Conservation (phyloP, 192 early-diverging fungal genomes). For the Diversispora epigaea region DNA sequence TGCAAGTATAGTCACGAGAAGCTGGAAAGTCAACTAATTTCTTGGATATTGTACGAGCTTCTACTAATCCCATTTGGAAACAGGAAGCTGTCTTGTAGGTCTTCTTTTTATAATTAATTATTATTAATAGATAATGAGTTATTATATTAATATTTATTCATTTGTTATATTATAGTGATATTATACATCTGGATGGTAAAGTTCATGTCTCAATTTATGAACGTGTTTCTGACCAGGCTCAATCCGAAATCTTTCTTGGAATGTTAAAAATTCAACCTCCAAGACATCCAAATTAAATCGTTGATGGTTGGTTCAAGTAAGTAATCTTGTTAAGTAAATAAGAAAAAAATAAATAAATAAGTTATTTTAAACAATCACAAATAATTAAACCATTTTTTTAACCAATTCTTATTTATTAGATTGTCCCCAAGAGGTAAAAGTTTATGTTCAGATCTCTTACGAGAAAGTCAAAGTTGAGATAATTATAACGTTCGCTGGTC, state of each 20-base stretch:
- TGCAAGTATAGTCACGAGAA: no score
- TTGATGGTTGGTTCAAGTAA: constrained; percentile 48
- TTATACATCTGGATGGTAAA: constrained; percentile 22
- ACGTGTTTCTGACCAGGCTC: constrained; percentile 29
- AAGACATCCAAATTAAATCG: constrained; percentile 41
- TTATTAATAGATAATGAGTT: neutral
- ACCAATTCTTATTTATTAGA: constrained; percentile 7
- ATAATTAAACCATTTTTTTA: neutral
- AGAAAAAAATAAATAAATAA: no score
- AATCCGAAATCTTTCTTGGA: constrained; percentile 45
- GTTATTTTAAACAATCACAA: neutral
- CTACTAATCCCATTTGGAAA: constrained; percentile 23
- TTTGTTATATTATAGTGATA: constrained; percentile 2
- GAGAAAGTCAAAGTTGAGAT: constrained; percentile 25
- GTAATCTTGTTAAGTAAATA: no score
- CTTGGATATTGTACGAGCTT: constrained; percentile 26
- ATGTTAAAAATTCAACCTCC: constrained; percentile 46
- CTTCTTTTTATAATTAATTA: neutral
- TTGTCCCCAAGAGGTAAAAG: constrained; percentile 31
- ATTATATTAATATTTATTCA: neutral
- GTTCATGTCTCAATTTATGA: constrained; percentile 27
- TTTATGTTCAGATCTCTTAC: constrained; percentile 49
- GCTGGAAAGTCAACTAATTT: constrained; percentile 26
- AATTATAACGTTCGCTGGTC: neutral
- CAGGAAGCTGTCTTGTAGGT: constrained; percentile 26